These are phyloP conservation scores for Hydnomerulius pinastri DNA, from an alignment of 768 basidiomycete species.

Conservation along the genomic window DNA sequence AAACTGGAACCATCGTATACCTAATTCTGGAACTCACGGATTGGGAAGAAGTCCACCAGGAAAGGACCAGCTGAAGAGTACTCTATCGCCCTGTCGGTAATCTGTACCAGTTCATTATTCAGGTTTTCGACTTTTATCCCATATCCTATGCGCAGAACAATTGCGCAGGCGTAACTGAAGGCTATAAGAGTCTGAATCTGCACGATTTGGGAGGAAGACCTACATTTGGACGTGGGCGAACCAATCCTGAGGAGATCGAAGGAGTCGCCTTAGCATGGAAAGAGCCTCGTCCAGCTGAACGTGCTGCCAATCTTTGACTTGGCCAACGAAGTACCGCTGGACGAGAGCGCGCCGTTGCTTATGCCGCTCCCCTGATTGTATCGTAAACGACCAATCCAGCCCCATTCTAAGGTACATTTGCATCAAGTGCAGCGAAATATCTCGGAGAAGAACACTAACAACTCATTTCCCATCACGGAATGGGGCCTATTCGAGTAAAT, in stretches of 20 bases:
- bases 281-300: conserved; percentile 9
- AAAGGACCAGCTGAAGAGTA: conserved; percentile 1
- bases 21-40: neutral
- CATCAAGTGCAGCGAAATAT: neutral
- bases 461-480: conserved; percentile 1
- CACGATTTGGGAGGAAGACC: neutral
- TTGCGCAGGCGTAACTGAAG: neutral
- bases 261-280: conserved; percentile 2
- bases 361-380: conserved; percentile 12
- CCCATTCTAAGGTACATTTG: neutral
- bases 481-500: conserved; percentile 18
- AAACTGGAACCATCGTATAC: neutral
- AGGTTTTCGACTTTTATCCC: neutral
- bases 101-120: conserved; percentile 6
- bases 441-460: neutral
- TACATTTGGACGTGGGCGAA: conserved; percentile 3
- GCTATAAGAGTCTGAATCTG: neutral
- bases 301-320: conserved; percentile 15
- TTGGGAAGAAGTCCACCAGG: conserved; percentile 11
- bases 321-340: conserved; percentile 12
- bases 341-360: conserved; percentile 8
- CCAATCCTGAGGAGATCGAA: conserved; percentile 2
- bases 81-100: conserved; percentile 5
- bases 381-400: neutral
- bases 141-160: neutral